Base-by-base conservation (phyloP, 1,139 yeast genomes). In the Candida smagusa region DNA sequence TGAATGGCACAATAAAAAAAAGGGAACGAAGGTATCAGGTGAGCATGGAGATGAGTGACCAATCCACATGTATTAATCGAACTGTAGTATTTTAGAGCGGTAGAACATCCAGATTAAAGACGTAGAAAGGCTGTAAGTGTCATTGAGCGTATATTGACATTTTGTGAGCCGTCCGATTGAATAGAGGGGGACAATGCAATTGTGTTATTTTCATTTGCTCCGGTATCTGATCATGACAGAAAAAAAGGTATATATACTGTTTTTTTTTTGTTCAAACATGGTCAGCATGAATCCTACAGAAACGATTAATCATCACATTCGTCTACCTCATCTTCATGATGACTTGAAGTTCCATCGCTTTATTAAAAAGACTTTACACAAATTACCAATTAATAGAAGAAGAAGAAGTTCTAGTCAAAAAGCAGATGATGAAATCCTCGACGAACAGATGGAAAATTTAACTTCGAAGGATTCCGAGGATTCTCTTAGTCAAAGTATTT, bases 281-380 rank as follows among this genome's bases (percentile, higher is more conserved):
- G 16, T 9, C 30, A 27, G 13, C 12, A 27, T 27, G 30, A 11
- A 16, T 16, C 19, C 19, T 16, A 16, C 19, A 16, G 19, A 16
- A 16, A 16, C 19, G 4, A 16, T 16, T 16, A 16, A 16, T 16
- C 26, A 29, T n/a, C 16, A 12, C 9, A 12, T 11, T n/a, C 21
- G 11, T 19, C 22, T 12, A 12, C 31, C 12, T 29, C 21, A n/a
- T 8, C 9, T 19, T 11, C 24, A 9, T 16, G 23, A 30, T n/a
- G 26, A 38, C 12, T 35, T 29, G n/a, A 47, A 47, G 37, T 35
- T 47, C 19, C 50, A 48, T 29, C 44, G 35, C 31, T 44, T 48
- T 29, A 39, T 48, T 27, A 48, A 45, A 35, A 45, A 41, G 29
- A 46, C 50, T 7, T 37, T 46, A 8, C 47, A 45, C 31, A 42